phyloP scores from a whole-genome alignment of 257 asterid species.

The Scutellaria galericulata region DNA sequence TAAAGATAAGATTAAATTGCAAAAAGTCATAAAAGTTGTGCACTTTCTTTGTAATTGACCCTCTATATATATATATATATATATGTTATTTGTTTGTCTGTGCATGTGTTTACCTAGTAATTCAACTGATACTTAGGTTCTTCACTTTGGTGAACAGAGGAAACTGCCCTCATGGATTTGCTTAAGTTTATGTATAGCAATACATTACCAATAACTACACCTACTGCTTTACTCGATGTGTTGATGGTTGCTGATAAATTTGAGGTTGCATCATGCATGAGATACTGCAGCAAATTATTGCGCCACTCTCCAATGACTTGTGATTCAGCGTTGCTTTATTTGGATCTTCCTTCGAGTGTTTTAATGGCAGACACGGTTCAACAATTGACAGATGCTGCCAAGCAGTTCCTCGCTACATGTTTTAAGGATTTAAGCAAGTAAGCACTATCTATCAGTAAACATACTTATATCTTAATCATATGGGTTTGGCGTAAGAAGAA shows the following conservation, averaged over 20 bases:
- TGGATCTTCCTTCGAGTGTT: slow-evolving; percentile 87
- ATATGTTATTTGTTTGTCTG: neutral
- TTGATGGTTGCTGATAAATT: slow-evolving; percentile 91
- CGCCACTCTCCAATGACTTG: slow-evolving; percentile 73
- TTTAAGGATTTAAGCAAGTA: slow-evolving; percentile 86
- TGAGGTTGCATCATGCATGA: slow-evolving; percentile 91
- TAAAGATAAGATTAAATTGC: too few relatives aligned
- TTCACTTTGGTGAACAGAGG: slow-evolving; percentile 64
- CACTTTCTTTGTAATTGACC: too few relatives aligned
- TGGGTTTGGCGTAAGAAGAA: neutral
- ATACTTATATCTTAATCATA: neutral
- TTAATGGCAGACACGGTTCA: slow-evolving; percentile 77
- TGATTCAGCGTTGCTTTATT: slow-evolving; percentile 83
- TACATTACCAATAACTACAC: slow-evolving; percentile 58
- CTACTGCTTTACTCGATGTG: slow-evolving; percentile 74
- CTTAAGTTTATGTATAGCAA: slow-evolving; percentile 82
- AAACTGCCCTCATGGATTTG: slow-evolving; percentile 86
- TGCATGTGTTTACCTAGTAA: slow-evolving; percentile 14
- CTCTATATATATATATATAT: neutral
- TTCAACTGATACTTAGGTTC: slow-evolving; percentile 24
- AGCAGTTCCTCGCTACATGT: slow-evolving; percentile 65
- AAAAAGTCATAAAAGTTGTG: too few relatives aligned
- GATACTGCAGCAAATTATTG: slow-evolving; percentile 71
- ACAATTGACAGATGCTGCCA: slow-evolving; percentile 76
- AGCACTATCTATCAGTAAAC: slow-evolving; percentile 30